Evolutionary conservation across 75 land plant genomes (phyloP).

Genomic region (Pinus albicaulis): DNA sequence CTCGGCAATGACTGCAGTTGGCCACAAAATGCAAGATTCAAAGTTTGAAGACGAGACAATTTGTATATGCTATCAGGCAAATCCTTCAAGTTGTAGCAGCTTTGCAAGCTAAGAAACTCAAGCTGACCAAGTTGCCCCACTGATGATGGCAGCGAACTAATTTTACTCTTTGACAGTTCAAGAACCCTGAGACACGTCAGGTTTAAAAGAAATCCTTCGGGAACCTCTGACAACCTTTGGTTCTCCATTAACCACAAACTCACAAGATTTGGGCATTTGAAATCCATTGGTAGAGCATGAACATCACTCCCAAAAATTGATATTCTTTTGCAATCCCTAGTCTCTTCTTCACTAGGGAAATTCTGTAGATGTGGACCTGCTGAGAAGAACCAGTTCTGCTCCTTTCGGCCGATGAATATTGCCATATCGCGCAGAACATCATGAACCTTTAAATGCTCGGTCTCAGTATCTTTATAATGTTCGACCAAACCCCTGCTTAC

Average conservation of each 20-base stretch:
- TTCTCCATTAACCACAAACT: neutral
- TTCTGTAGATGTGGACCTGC: neutral
- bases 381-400: too few relatives aligned
- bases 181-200: neutral
- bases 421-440: too few relatives aligned
- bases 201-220: neutral
- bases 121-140: neutral
- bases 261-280: neutral
- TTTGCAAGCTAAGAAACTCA: neutral
- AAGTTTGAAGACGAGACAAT: neutral
- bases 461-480: neutral
- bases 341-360: neutral
- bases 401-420: too few relatives aligned
- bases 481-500: neutral
- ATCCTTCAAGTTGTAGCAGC: neutral
- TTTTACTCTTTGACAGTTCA: neutral
- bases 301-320: neutral
- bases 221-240: neutral
- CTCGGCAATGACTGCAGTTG: neutral
- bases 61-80: neutral
- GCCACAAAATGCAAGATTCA: neutral
- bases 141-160: neutral
- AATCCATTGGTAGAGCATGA: neutral
- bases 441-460: too few relatives aligned
- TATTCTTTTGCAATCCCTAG: neutral